Percentiles rank a stretch among this genome's conserved stretches.
phyloP scores from a whole-genome alignment of 768 basidiomycete species.

The Lactarius vividus region DNA sequence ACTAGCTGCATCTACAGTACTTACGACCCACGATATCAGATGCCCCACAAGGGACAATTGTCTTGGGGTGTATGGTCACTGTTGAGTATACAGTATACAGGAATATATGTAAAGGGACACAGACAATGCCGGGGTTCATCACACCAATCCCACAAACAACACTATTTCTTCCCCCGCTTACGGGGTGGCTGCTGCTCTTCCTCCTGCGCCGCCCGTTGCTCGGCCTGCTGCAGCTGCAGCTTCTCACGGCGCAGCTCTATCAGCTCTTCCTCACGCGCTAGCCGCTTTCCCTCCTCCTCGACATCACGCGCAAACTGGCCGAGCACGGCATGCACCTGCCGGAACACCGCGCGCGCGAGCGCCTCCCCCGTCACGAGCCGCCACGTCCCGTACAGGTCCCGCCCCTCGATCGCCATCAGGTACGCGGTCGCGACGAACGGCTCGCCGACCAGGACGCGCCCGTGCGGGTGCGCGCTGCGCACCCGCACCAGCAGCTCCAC shows the following conservation, averaged over 20 bases:
- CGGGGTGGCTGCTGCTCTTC: not conserved
- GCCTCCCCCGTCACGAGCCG: conserved; percentile 13
- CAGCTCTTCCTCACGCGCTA: conserved; percentile 2
- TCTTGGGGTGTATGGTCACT: no score
- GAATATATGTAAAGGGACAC: not conserved
- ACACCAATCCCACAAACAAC: not conserved
- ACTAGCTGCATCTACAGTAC: no score
- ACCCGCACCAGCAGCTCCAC: conserved; percentile 11
- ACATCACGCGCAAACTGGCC: conserved; percentile 8
- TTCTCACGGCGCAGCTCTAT: not conserved
- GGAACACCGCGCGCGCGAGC: not conserved
- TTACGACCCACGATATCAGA: no score
- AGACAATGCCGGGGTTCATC: no score
- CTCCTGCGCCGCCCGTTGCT: not conserved
- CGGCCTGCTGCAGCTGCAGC: not conserved
- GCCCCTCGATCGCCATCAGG: conserved; percentile 8
- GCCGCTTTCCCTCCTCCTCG: conserved; percentile 10
- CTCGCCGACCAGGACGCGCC: conserved; percentile 3
- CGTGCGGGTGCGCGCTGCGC: not conserved
- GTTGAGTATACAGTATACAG: no score
- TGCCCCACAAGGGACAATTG: no score
- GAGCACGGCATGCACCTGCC: conserved; percentile 8
- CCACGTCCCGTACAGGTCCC: conserved; percentile 6
- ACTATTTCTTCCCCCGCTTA: conserved; percentile 5
- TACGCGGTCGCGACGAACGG: conserved; percentile 19